Base-by-base conservation (phyloP, 306 rosid species). In the Quercus engelmannii region DNA sequence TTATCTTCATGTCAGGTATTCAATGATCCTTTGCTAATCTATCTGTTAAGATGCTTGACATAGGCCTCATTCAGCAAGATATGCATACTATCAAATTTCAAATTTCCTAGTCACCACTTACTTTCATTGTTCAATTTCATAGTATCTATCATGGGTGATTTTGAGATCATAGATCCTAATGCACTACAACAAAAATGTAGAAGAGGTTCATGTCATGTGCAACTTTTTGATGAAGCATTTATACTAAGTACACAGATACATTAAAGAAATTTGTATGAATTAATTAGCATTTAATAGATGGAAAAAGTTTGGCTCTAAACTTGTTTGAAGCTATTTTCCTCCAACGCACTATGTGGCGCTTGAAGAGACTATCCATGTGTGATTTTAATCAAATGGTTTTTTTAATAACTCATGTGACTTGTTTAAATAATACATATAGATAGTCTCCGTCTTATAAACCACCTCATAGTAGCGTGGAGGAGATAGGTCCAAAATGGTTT, bases 1-100 rank as follows among this genome's bases (percentile, higher is more conserved):
- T 71, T 94, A 94, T 82, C 93, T 94, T 84, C 87, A 82, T 76
- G 85, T 88, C 88, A 88, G 98, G 98, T 94, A 91, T 52, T 75
- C 71, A 41, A 35, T 65, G 19, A 51, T 43, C 54, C 21, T 9
- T 77, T 72, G 23, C 15, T 2, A 33, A 33, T 68, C 72, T 64
- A 17, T 31, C 49, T 65, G 23, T 65, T n/a, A 30, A 31, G 43
- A 28, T 30, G 46, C 70, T 30, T 64, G 70, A 41, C 46, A 11
- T 30, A 17, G 25, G 21, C 12, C 21, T 64, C 71, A 31, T 65
- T 2, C 49, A 65, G 71, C 33, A n/a, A 65, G 46, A 65, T 65
- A 30, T 30, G 33, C 18, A 20, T 3, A 3, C 21, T 17, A 65
- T 65, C 76, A 56, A 9, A 21, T 26, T 21, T 41, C 12, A 41